Percentiles rank a stretch among this genome's conserved stretches.
Conservation (phyloP, 2,329 filamentous ascomycete species). For the Lecanicillium sp. region DNA sequence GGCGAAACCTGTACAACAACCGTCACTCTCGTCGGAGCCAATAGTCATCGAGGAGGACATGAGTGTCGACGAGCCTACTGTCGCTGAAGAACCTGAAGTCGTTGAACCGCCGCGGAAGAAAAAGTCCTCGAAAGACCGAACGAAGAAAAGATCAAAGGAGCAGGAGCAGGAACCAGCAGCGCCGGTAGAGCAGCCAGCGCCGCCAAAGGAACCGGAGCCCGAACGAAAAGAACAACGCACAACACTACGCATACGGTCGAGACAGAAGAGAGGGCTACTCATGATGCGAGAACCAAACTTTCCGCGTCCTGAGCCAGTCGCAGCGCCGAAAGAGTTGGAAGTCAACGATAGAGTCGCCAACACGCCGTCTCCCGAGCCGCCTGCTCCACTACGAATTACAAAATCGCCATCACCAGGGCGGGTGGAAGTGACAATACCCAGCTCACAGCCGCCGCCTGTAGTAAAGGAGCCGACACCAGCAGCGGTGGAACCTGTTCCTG, state of each 20-base stretch:
- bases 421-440: background rate
- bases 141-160: background rate
- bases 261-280: slow-evolving; percentile 11
- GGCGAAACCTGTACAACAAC: background rate
- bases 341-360: background rate
- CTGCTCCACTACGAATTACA: background rate
- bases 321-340: background rate
- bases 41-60: background rate
- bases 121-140: no score
- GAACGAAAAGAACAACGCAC: slow-evolving; percentile 5
- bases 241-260: slow-evolving; percentile 10
- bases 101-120: background rate
- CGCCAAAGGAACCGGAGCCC: background rate
- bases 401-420: background rate
- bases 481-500: background rate
- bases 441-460: background rate
- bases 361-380: background rate
- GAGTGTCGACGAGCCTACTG: no score
- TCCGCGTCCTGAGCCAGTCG: background rate
- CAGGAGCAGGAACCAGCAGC: background rate
- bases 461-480: background rate
- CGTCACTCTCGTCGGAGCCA: background rate
- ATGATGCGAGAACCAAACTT: slow-evolving; percentile 6
- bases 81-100: no score
- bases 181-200: background rate